phyloP scores from a whole-genome alignment of 352 stramenopile genomes.

The Globisporangium nunn region DNA sequence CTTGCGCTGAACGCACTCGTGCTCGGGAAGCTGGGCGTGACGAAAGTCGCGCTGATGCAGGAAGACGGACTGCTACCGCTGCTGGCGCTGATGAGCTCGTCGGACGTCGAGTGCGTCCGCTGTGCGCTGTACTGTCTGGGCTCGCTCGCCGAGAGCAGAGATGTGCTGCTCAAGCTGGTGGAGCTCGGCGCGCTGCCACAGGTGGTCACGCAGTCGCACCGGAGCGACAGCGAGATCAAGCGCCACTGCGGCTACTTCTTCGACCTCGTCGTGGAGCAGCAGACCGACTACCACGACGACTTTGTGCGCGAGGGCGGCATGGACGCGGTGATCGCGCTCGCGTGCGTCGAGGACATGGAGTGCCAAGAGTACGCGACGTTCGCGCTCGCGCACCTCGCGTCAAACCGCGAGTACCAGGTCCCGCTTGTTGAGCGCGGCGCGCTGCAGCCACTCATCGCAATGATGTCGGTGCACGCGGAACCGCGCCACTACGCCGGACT shows the following conservation, averaged over 20 bases:
- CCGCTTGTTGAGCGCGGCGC: slow-evolving; percentile 87
- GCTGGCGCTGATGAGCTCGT: slow-evolving; percentile 77
- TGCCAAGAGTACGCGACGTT: slow-evolving; percentile 96
- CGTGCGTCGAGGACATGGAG: slow-evolving; percentile 92
- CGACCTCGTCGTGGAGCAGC: slow-evolving; percentile 84
- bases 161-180: slow-evolving; percentile 89
- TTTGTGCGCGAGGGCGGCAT: slow-evolving; percentile 84
- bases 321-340: slow-evolving; percentile 86
- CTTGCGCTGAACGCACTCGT: slow-evolving; percentile 90
- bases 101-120: slow-evolving; percentile 88
- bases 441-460: slow-evolving; percentile 91
- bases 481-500: slow-evolving; percentile 93
- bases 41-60: slow-evolving; percentile 89
- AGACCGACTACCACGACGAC: slow-evolving; percentile 90
- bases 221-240: slow-evolving; percentile 90
- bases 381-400: slow-evolving; percentile 91
- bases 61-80: slow-evolving; percentile 86
- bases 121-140: slow-evolving; percentile 90
- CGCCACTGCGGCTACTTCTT: slow-evolving; percentile 92
- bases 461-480: slow-evolving; percentile 93
- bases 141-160: slow-evolving; percentile 88
- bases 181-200: slow-evolving; percentile 82
- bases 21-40: slow-evolving; percentile 78
- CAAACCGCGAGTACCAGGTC: slow-evolving; percentile 92
- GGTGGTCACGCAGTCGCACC: slow-evolving; percentile 69